These are phyloP conservation scores for Pseudogymnoascus sp. DNA, from an alignment of 2,329 filamentous ascomycete genomes.

Conservation along the genomic window DNA sequence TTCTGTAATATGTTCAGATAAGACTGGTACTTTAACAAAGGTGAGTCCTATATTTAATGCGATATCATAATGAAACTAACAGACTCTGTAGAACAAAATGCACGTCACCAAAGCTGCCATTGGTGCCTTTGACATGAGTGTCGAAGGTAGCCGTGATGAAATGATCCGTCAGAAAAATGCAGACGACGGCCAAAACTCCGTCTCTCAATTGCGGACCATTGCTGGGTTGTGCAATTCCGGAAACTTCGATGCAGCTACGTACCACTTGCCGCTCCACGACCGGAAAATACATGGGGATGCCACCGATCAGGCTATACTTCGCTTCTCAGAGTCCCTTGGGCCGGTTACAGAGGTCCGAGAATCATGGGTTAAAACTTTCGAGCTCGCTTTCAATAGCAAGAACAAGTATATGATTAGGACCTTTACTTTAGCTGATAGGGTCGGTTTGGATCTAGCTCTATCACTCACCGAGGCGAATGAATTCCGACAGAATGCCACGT, in stretches of 20 bases:
- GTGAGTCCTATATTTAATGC: slow-evolving; percentile 25
- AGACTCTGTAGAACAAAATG: slow-evolving; percentile 55
- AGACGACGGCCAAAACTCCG: slow-evolving; percentile 32
- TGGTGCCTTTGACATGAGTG: slow-evolving; percentile 39
- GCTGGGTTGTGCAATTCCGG: slow-evolving; percentile 67
- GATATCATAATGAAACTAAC: slow-evolving; percentile 6
- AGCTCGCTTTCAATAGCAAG: slow-evolving; percentile 72
- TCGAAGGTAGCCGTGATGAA: slow-evolving; percentile 43
- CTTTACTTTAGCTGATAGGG: slow-evolving; percentile 39
- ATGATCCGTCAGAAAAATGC: slow-evolving; percentile 21
- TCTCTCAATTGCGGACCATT: slow-evolving; percentile 54
- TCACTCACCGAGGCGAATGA: slow-evolving; percentile 26
- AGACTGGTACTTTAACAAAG: slow-evolving; percentile 62
- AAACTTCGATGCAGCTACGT: slow-evolving; percentile 63
- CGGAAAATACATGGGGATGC: slow-evolving; percentile 67
- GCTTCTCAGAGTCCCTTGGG: slow-evolving; percentile 61
- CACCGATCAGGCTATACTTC: slow-evolving; percentile 67
- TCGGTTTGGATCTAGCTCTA: slow-evolving; percentile 34
- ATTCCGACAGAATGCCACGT: slow-evolving; percentile 24
- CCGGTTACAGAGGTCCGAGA: slow-evolving; percentile 52
- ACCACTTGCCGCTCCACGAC: slow-evolving; percentile 49
- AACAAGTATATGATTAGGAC: slow-evolving; percentile 75
- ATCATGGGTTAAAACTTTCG: slow-evolving; percentile 59
- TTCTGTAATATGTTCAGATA: slow-evolving; percentile 69
- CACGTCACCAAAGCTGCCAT: slow-evolving; percentile 62